Evolutionary conservation across 1,284 basidiomycete genomes (phyloP), one percentile per base, ranked within the genome.

Genomic region (Pterulicium gracile): DNA sequence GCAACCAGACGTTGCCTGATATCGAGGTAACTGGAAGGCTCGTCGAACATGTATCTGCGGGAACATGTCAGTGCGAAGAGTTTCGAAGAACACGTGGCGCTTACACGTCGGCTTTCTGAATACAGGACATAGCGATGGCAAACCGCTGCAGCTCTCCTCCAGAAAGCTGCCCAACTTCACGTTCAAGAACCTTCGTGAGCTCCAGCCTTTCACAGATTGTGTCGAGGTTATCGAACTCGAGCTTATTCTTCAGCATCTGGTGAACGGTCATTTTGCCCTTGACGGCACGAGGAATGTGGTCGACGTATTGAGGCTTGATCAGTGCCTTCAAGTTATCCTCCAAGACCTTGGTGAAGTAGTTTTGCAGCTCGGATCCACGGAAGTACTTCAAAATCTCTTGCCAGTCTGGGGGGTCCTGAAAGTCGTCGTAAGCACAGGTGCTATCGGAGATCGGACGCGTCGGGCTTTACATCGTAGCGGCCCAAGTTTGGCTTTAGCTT

Each of bases 281-380:
- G 73, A 98, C 89, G 39, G 90, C 90, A 47, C 86, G 79, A 4
- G 94, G 94, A 58, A 98, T 97, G 63, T 97, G 93, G 62, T 98
- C 94, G 55, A 98, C 94, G 60, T 98, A 98, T 77, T 98, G 94
- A 1, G 94, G 94, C 66, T 98, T 98, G 65, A 97, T 97, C 51
- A 98, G 77, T 1, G 94, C 93, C 69, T 96, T 96, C 58, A 97
- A 72, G 60, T 98, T 93, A 63, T 98, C 94, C 66, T 97, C 94
- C 19, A 98, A 75, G n/a, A 97, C 88, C 66, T 96, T 96, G 45
- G 93, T 97, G 66, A 97, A 97, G 70, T 97, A 97, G 63, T 97
- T 98, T 62, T 97, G 94, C 23, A 97, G 75, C 64, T 97, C 93
- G 2, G 92, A 96, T 35, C 94, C 94, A 55, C 94, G 83, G 77